Base-by-base conservation (phyloP, 2,329 filamentous ascomycete species). In the Epichloe scottii region DNA sequence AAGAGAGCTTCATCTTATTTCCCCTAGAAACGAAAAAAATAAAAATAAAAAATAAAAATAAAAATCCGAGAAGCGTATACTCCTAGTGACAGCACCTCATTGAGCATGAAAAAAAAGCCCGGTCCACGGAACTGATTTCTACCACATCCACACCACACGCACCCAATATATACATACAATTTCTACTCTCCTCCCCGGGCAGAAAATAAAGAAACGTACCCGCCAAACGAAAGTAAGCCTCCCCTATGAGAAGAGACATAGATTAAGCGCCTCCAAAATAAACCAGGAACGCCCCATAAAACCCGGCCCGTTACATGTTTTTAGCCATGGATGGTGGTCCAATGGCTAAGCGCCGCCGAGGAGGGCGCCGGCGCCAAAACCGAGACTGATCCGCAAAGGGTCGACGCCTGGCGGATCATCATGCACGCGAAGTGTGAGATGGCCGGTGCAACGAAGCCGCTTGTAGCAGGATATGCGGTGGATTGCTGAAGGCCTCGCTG, bases 1-100 rank as follows among this genome's bases (percentile, higher is more conserved):
- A 52, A 48, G 62, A 43, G 48, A 64, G 59, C 52, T 63, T 68
- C 66, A 71, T 75, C 71, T 4, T 41, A 11, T 1, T 1, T 17
- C 7, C 2, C 26, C 7, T 30, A 10, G 26, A 30, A 8, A 30
- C 7, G 10, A 26, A 26, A 26, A 0, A 3, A 30, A 30, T 3
- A 21, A 21, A 3, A 21, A n/a, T n/a, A n/a, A n/a, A n/a, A n/a
- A n/a, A n/a, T n/a, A n/a, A n/a, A n/a, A n/a, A n/a, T n/a, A n/a
- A n/a, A n/a, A 30, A 30, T 10, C 7, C 10, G 7, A 3, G 26
- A 10, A 30, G 26, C 26, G 8, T 30, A 30, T 10, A 30, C 26
- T 23, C 3, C 21, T 23, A 23, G 19, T 19, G 21, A 23, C 21
- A 23, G 21, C 21, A 23, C 21, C 21, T 23, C 21, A 23, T 4